These are phyloP conservation scores for Gleditsia sinensis DNA, from an alignment of 306 rosid species.

Conservation along the genomic window DNA sequence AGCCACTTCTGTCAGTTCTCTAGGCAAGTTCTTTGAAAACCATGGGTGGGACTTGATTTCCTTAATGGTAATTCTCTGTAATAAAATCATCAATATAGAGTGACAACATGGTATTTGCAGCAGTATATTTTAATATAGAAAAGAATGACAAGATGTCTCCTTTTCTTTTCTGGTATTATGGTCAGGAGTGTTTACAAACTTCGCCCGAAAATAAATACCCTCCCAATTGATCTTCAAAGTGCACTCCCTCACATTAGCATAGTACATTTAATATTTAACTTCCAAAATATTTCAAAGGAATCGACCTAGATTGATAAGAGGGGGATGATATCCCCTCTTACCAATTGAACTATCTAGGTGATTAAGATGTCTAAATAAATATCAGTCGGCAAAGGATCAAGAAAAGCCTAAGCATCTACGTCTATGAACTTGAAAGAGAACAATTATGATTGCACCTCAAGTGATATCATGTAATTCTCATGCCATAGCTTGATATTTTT, in stretches of 20 bases:
- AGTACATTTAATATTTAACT: too few relatives aligned
- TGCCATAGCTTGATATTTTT: not conserved
- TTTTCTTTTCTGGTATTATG: too few relatives aligned
- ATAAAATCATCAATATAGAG: constrained; percentile 33
- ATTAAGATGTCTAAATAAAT: not conserved
- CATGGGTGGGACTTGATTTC: constrained; percentile 84
- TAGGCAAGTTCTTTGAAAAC: constrained; percentile 82
- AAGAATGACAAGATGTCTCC: not conserved
- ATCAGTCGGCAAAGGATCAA: not conserved
- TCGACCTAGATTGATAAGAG: too few relatives aligned
- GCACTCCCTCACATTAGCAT: too few relatives aligned
- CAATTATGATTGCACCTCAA: constrained; percentile 16
- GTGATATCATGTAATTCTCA: too few relatives aligned
- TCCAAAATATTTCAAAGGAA: too few relatives aligned
- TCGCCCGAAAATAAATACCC: too few relatives aligned
- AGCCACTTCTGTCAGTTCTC: constrained; percentile 80
- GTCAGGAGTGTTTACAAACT: too few relatives aligned
- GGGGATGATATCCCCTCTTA: too few relatives aligned
- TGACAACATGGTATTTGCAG: not conserved
- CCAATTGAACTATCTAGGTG: too few relatives aligned
- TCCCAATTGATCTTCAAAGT: too few relatives aligned
- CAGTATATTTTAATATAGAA: constrained; percentile 1
- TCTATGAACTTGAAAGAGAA: constrained; percentile 8
- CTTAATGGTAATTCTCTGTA: constrained; percentile 75
- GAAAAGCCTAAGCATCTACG: not conserved